phyloP scores from a whole-genome alignment of 176 grass and related monocot species.

The Oryza coarctata region DNA sequence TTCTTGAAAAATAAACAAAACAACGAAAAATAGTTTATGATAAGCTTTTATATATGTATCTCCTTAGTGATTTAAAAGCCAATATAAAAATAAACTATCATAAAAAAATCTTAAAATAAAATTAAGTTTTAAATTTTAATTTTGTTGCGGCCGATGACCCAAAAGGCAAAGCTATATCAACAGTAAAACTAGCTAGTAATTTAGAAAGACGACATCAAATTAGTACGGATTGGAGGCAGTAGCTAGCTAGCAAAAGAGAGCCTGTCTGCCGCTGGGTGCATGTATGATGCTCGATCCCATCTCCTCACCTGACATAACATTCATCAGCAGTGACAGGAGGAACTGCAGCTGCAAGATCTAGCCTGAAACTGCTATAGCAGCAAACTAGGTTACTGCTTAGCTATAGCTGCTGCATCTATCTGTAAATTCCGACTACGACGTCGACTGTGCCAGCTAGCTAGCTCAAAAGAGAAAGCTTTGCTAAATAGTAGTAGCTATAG shows the following conservation, averaged over 20 bases:
- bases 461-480: not conserved
- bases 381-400: no score
- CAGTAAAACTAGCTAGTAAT: not conserved
- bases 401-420: not conserved
- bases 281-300: not conserved
- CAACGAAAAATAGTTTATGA: no score
- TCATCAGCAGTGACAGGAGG: no score
- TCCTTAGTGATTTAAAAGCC: no score
- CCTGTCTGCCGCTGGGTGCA: not conserved
- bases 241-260: not conserved
- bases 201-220: not conserved
- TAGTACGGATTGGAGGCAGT: not conserved
- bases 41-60: no score
- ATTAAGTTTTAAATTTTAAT: no score
- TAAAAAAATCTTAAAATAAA: no score
- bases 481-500: not conserved
- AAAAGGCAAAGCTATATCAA: not conserved
- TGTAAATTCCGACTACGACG: not conserved
- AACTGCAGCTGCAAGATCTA: no score
- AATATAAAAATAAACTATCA: no score
- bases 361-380: no score
- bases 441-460: not conserved
- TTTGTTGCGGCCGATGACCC: no score
- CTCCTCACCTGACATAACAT: not conserved
- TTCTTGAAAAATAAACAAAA: no score